phyloP scores from a whole-genome alignment of 2,329 filamentous ascomycete species.

The Lasiodiplodia sp. region DNA sequence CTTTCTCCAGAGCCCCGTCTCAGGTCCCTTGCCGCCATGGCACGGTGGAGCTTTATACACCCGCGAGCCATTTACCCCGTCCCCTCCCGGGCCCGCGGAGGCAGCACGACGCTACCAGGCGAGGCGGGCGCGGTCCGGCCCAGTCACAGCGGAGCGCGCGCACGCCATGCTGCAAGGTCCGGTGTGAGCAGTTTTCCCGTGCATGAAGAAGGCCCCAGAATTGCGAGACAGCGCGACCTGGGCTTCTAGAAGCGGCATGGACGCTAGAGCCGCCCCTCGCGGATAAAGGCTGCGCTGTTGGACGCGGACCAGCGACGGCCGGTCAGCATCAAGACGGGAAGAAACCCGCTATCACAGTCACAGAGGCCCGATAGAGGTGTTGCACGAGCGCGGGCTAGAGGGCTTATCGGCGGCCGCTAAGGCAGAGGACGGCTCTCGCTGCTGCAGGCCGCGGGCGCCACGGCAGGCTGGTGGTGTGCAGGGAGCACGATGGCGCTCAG shows the following conservation, averaged over 20 bases:
- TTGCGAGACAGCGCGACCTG: conserved; percentile 13
- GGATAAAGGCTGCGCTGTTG: conserved; percentile 20
- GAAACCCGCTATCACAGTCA: conserved; percentile 27
- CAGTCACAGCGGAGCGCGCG: conserved; percentile 4
- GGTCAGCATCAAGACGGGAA: conserved; percentile 24
- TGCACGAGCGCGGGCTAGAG: conserved; percentile 18
- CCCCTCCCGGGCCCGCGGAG: neutral
- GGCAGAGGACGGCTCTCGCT: conserved; percentile 23
- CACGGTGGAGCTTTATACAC: conserved; percentile 24
- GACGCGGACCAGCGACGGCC: conserved; percentile 23
- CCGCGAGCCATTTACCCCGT: conserved; percentile 19
- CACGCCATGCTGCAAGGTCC: conserved; percentile 24
- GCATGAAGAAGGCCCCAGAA: conserved; percentile 25
- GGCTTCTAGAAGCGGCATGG: conserved; percentile 26
- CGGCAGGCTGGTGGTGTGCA: conserved; percentile 22
- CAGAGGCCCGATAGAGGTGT: conserved; percentile 19
- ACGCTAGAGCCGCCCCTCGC: conserved; percentile 16
- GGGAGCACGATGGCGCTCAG: conserved; percentile 26
- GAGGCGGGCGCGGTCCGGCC: conserved; percentile 8
- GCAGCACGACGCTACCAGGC: neutral
- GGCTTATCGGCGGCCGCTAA: conserved; percentile 9
- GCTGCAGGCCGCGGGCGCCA: conserved; percentile 20
- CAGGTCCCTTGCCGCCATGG: conserved; percentile 11
- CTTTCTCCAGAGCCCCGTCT: conserved; percentile 9
- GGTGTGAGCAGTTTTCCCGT: conserved; percentile 16